Conservation (phyloP, 768 basidiomycete species). For the Rhodotorula taiwanensis region DNA sequence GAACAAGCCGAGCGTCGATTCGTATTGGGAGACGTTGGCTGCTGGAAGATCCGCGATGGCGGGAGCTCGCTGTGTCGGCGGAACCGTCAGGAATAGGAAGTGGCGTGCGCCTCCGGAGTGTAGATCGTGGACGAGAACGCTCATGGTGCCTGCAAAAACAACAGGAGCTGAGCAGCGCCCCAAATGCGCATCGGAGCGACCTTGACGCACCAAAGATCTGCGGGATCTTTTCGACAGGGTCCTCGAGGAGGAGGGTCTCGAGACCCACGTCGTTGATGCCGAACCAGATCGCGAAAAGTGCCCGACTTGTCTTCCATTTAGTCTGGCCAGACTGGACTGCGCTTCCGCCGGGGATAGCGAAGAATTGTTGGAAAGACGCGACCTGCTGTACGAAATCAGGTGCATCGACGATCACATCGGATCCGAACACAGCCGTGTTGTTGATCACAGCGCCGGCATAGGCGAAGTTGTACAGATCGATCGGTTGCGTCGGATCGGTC, state of each 20-base stretch:
- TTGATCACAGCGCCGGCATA: constrained; percentile 6
- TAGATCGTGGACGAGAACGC: not conserved
- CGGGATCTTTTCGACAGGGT: not conserved
- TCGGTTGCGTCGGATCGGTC: not conserved
- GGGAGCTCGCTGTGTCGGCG: constrained; percentile 13
- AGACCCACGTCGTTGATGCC: constrained; percentile 30
- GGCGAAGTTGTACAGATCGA: constrained; percentile 19
- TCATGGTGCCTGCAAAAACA: not conserved
- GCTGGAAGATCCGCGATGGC: not conserved
- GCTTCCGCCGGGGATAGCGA: not conserved
- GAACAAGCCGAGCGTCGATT: not conserved
- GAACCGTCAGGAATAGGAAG: constrained; percentile 19
- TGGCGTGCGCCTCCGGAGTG: constrained; percentile 11
- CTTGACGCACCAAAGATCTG: not conserved
- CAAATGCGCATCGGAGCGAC: too few species aligned
- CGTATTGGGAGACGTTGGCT: not conserved
- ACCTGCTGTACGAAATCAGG: constrained; percentile 9
- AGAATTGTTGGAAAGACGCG: not conserved
- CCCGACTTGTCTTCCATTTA: not conserved
- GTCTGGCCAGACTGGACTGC: not conserved
- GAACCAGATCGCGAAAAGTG: constrained; percentile 19
- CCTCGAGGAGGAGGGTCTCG: not conserved
- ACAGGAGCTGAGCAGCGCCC: not conserved
- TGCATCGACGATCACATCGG: too few species aligned
- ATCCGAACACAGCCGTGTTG: not conserved